Base-by-base conservation (phyloP, 371 early-diverging fungal species). In the Umbelopsis sp. region DNA sequence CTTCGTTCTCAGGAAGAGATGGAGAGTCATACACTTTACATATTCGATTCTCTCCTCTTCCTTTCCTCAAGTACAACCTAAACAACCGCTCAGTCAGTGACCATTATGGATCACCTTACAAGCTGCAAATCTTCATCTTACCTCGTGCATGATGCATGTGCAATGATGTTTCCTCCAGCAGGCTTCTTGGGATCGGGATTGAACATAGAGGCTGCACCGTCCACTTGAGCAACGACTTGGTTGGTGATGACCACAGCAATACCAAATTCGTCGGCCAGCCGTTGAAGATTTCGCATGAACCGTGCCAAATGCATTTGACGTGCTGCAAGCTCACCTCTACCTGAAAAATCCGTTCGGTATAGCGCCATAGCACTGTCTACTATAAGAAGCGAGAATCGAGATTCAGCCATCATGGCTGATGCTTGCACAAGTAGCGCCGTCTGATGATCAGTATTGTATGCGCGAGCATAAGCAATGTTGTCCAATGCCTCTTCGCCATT, bases 371-470 rank as follows among this genome's bases (percentile, higher is more conserved):
- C 97, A 72, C 96, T 96, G 80, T 99, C 99, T 2, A 99, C 97
- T 73, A 99, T 93, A 66, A 99, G 74, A 14, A 99, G 78, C 0
- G 95, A 80, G 76, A 96, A 99, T 24, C 87, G 86, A 18, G 92
- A 83, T 73, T 98, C 95, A 0, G 97, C 85, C 99, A 99, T 99
- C 92, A 99, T 94, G 29, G 94, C 95, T 10, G 97, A 91, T 35
- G 99, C 99, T 75, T 97, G 93, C 24, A 93, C 84, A 41, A 99
- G 81, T 44, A 99, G 83, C 14, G 92, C 85, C 25, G 91, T 91
- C 78, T 99, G 99, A 75, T 99, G 99, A 77, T 99, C 99, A 5
- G 99, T 92, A 73, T 99, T 99, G 74, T 97, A 97, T 5, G 99
- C 99, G 29, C 99, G 89, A 1, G 99, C 99, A 76, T 92, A 94